These are phyloP conservation scores for Gossypium herbaceum DNA, from an alignment of 345 rosid genomes.

Conservation along the genomic window DNA sequence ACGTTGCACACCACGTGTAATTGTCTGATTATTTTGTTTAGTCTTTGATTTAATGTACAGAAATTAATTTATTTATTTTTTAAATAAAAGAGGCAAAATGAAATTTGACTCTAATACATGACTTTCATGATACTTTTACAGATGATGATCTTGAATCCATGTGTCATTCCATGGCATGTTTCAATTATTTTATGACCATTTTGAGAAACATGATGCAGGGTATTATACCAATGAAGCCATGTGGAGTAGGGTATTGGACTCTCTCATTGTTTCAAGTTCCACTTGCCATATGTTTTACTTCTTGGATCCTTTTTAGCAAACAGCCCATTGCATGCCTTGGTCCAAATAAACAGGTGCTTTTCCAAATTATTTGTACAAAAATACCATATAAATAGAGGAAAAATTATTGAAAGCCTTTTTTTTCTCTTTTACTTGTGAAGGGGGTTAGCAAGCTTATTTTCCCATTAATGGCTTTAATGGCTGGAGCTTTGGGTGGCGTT, in stretches of 20 bases:
- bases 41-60: too few species aligned
- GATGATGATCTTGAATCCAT: too few species aligned
- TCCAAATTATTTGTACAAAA: background rate
- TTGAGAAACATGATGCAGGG: slow-evolving; percentile 36
- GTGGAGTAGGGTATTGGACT: slow-evolving; percentile 69
- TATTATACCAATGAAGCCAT: slow-evolving; percentile 49
- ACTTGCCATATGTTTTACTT: slow-evolving; percentile 63
- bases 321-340: slow-evolving; percentile 26
- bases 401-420: background rate
- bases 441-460: slow-evolving; percentile 42
- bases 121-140: too few species aligned
- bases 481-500: slow-evolving; percentile 79
- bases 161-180: background rate
- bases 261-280: slow-evolving; percentile 71
- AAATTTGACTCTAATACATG: too few species aligned
- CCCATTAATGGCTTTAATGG: slow-evolving; percentile 68
- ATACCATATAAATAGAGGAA: background rate
- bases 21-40: too few species aligned
- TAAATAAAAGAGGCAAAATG: too few species aligned
- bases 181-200: background rate
- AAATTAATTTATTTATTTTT: too few species aligned
- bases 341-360: slow-evolving; percentile 33
- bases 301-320: slow-evolving; percentile 50
- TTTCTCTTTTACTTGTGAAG: slow-evolving; percentile 21
- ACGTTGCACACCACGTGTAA: too few species aligned